Evolutionary conservation across 2,329 filamentous ascomycete species (phyloP).

Genomic region (Phialophora expanda): DNA sequence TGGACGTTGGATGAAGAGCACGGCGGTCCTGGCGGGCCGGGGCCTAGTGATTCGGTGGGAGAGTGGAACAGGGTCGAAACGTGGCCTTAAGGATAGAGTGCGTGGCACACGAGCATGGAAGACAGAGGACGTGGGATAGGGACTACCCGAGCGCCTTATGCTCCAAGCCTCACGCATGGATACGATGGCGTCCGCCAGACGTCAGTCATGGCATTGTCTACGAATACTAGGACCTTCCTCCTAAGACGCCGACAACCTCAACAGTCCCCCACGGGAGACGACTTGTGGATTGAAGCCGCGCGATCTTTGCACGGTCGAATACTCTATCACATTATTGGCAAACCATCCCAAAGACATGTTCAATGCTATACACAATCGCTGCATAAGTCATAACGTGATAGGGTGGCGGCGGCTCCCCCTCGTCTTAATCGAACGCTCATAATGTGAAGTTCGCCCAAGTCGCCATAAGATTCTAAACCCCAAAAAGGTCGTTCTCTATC

Average conservation of each 20-base stretch:
- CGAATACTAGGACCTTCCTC: background rate
- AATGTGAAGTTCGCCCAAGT: background rate
- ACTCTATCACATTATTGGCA: background rate
- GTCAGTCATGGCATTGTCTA: background rate
- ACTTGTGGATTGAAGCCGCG: background rate
- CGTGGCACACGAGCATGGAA: background rate
- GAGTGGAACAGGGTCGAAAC: constrained; percentile 72
- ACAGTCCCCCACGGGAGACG: background rate
- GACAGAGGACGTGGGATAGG: background rate
- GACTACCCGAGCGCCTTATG: no score
- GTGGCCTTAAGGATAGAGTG: constrained; percentile 58
- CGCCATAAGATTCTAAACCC: background rate
- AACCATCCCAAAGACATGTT: background rate
- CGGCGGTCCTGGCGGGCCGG: constrained; percentile 46
- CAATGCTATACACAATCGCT: background rate
- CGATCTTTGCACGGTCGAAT: background rate
- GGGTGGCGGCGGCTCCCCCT: background rate
- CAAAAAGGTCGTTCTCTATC: background rate
- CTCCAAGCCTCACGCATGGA: no score
- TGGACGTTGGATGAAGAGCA: constrained; percentile 65
- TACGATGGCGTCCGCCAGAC: no score
- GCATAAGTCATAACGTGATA: background rate
- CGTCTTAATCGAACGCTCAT: background rate
- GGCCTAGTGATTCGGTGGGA: constrained; percentile 42
- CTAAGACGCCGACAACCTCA: background rate